These are phyloP conservation scores for Drosera capensis DNA, from an alignment of 148 eudicot genomes.

Conservation along the genomic window DNA sequence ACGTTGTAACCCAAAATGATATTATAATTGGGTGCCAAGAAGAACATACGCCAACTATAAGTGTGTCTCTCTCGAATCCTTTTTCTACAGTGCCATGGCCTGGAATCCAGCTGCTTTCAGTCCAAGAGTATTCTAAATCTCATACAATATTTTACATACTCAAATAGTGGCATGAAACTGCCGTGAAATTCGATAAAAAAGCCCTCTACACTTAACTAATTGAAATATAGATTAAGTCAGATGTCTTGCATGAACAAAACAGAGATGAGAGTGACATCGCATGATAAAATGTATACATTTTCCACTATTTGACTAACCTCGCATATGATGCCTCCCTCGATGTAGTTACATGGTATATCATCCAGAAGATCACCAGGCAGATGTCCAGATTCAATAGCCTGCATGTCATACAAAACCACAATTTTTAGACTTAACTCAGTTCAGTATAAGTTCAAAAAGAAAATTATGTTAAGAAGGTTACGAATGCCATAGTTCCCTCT, in stretches of 20 bases:
- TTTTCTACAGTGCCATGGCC: too few relatives aligned
- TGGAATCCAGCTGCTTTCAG: too few relatives aligned
- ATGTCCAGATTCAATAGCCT: constrained; percentile 90
- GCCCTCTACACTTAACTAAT: not conserved
- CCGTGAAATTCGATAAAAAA: too few relatives aligned
- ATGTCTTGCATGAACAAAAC: not conserved
- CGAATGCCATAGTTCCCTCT: not conserved
- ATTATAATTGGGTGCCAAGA: too few relatives aligned
- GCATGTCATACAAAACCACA: constrained; percentile 5
- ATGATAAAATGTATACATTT: constrained; percentile 5
- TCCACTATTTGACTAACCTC: constrained; percentile 40
- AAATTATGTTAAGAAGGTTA: not conserved
- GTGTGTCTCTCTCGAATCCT: too few relatives aligned
- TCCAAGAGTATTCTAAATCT: too few relatives aligned
- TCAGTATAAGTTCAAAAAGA: not conserved
- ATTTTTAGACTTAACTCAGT: not conserved
- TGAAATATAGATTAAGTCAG: not conserved
- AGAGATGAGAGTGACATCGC: not conserved
- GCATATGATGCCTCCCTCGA: constrained; percentile 54
- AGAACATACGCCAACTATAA: too few relatives aligned
- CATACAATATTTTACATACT: too few relatives aligned
- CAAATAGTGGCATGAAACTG: too few relatives aligned
- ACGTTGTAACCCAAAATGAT: too few relatives aligned
- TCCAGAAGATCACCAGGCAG: constrained; percentile 82
- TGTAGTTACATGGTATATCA: constrained; percentile 85